phyloP scores from a whole-genome alignment of 768 basidiomycete species.

The Suillus clintonianus region DNA sequence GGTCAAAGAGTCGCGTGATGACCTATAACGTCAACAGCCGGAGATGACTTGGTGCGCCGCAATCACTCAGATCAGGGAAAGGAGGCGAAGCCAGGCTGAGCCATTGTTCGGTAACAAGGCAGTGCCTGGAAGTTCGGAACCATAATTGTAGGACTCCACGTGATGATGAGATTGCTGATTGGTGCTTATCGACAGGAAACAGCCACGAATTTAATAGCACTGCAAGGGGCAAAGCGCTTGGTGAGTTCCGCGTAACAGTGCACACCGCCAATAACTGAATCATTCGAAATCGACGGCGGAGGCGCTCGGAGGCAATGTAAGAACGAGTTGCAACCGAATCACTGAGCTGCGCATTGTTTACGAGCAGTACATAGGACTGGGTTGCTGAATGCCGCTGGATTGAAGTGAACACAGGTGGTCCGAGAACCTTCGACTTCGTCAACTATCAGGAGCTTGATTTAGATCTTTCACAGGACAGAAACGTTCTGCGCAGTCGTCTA shows the following conservation, averaged over 20 bases:
- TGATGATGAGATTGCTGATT: too few relatives aligned
- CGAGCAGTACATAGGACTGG: background rate
- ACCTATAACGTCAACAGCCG: background rate
- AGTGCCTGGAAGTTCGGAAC: background rate
- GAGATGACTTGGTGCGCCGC: background rate
- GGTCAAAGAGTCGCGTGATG: background rate
- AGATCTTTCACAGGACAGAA: background rate
- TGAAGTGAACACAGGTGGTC: background rate
- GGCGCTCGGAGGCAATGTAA: background rate
- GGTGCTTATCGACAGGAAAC: background rate
- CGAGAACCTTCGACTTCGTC: background rate
- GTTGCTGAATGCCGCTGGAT: background rate
- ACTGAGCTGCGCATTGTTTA: background rate
- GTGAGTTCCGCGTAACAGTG: background rate
- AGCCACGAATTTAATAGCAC: background rate
- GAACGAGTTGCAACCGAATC: background rate
- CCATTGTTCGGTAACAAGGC: background rate
- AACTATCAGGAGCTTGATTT: too few relatives aligned
- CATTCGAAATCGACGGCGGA: background rate
- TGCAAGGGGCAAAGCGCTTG: background rate
- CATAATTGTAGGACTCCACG: background rate
- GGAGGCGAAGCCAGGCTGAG: background rate
- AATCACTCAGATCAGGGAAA: background rate
- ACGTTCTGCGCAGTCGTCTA: background rate
- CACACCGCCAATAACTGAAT: background rate